phyloP scores from a whole-genome alignment of 176 grass and related monocot species.

The Aegilops speltoides region DNA sequence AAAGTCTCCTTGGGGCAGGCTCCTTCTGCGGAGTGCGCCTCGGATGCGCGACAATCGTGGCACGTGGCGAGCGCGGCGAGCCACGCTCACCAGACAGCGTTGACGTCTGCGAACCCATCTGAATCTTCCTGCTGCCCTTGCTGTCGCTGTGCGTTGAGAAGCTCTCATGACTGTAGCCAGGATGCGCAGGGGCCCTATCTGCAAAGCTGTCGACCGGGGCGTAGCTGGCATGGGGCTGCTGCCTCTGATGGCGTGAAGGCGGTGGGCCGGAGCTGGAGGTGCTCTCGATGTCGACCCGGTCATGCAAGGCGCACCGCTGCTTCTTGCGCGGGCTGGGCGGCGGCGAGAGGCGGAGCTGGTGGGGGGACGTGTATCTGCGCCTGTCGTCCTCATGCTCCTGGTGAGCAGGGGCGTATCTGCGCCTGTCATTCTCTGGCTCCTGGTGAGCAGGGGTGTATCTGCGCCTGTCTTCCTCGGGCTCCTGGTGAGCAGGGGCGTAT shows the following conservation, averaged over 20 bases:
- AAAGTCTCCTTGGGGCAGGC: constrained; percentile 47
- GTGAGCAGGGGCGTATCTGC: background rate
- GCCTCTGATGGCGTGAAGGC: constrained; percentile 28
- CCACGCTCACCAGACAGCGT: background rate
- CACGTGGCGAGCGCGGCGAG: background rate
- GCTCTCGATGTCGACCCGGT: constrained; percentile 41
- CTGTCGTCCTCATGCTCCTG: constrained; percentile 33
- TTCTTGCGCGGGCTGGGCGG: constrained; percentile 25
- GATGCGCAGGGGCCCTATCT: constrained; percentile 36
- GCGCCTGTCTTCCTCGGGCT: constrained; percentile 13
- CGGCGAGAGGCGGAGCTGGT: constrained; percentile 12
- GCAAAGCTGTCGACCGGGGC: constrained; percentile 26
- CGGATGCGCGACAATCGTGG: background rate
- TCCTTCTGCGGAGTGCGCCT: constrained; percentile 44
- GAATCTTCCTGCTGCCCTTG: constrained; percentile 65
- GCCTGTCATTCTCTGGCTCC: constrained; percentile 18
- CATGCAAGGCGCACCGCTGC: constrained; percentile 21
- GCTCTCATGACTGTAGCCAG: constrained; percentile 10
- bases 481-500: constrained; percentile 9
- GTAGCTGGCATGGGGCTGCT: constrained; percentile 24
- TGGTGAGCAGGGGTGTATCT: constrained; percentile 1
- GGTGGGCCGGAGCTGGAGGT: constrained; percentile 44
- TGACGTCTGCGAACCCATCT: background rate
- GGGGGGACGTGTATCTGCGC: constrained; percentile 1
- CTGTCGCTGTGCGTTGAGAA: constrained; percentile 32